Conservation (phyloP, 2,329 filamentous ascomycete species). For the Fusarium torulosum region DNA sequence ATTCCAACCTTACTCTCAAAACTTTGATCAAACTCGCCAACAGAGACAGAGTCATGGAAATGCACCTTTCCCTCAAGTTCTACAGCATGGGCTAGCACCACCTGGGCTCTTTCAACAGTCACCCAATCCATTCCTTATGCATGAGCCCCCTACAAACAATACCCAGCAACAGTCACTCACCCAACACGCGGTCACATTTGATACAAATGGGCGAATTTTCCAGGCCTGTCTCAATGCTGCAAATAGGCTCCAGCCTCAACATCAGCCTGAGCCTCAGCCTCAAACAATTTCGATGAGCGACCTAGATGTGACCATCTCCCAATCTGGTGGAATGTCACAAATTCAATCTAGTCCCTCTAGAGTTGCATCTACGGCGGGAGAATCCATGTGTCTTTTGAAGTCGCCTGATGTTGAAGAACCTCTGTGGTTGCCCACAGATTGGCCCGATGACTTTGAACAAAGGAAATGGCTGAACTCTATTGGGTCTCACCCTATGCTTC, state of each 20-base stretch:
- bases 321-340: constrained; percentile 6
- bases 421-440: background rate
- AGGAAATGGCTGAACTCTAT: constrained; percentile 10
- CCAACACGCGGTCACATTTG: background rate
- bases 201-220: background rate
- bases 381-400: constrained; percentile 13
- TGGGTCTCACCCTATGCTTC: constrained; percentile 23
- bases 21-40: background rate
- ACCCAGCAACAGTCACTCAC: background rate
- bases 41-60: background rate
- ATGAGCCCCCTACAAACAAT: background rate
- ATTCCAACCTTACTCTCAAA: background rate
- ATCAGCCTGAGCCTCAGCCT: background rate
- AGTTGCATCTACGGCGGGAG: constrained; percentile 31
- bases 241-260: background rate
- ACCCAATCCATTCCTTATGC: background rate
- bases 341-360: constrained; percentile 30
- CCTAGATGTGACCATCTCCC: constrained; percentile 4
- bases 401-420: constrained; percentile 22
- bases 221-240: background rate
- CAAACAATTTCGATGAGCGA: constrained; percentile 7
- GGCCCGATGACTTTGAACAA: background rate
- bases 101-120: background rate
- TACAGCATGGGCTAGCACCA: background rate
- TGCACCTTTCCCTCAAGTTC: background rate